Conservation (phyloP, 2,329 filamentous ascomycete species). For the Ceratocystis ficicola region DNA sequence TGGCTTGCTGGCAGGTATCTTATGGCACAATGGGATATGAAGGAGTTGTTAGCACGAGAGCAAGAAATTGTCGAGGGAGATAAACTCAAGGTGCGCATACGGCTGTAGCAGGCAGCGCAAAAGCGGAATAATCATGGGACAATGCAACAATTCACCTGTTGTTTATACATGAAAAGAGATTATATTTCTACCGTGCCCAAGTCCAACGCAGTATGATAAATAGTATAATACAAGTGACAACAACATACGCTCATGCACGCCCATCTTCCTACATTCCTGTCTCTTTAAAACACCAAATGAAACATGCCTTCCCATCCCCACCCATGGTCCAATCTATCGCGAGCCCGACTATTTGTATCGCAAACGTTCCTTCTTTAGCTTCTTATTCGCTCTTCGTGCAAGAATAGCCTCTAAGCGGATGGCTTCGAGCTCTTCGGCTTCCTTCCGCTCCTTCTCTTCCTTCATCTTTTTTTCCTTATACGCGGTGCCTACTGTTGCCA, state of each 20-base stretch:
- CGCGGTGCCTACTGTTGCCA: slow-evolving; percentile 5
- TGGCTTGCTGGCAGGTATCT: slow-evolving; percentile 38
- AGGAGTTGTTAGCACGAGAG: slow-evolving; percentile 33
- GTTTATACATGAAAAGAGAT: not conserved
- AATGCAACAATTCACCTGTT: not conserved
- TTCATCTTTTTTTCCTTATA: not conserved
- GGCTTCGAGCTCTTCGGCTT: not conserved
- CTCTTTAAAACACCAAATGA: not conserved
- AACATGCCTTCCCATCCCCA: not conserved
- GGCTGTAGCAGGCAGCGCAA: not conserved
- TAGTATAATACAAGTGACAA: not conserved
- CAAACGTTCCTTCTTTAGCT: not conserved
- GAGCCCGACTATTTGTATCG: not conserved
- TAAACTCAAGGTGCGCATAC: slow-evolving; percentile 24
- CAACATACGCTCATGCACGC: not conserved
- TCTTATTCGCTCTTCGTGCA: slow-evolving; percentile 11
- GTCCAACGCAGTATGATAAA: not conserved
- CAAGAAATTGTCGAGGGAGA: slow-evolving; percentile 32
- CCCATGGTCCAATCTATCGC: not conserved
- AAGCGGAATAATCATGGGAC: no score
- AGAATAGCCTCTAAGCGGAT: not conserved
- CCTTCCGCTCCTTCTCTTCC: not conserved
- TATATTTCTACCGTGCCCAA: not conserved
- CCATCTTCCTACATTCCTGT: not conserved
- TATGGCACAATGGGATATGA: slow-evolving; percentile 37